Base-by-base conservation (phyloP, 1,139 yeast species). In the Zygosaccharomyces pseudobailii region DNA sequence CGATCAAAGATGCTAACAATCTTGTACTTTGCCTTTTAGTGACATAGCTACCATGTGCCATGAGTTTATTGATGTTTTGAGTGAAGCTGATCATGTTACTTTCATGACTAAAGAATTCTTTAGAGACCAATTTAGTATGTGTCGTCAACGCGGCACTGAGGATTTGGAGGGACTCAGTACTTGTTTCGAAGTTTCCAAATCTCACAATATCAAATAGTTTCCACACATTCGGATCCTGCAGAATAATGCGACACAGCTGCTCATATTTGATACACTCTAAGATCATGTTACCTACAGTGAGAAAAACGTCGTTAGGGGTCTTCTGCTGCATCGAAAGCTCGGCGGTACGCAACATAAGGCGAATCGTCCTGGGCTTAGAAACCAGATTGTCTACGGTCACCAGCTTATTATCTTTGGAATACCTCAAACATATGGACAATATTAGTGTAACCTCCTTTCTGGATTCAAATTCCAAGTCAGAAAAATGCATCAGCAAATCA, bases 21-120 rank as follows among this genome's bases (percentile, higher is more conserved):
- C 90, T 84, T 24, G 89, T 81, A 41, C 95, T 83, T 67, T 92
- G 98, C 52, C 98, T 78, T 63, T 89, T 88, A 4, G 95, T 88
- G 33, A 92, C 97, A 65, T 92, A 92, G 65, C 87, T 89, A 21
- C 79, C 79, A 43, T 88, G 84, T 42, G 80, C 78, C 56, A 92
- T 82, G 51, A 90, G 70, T 51, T 73, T 73, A 64, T 87, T 88
- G 56, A 88, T 83, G 53, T 72, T 71, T 35, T 67, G 63, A 32
- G 82, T 82, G 66, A 92, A 87, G 30, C 62, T 61, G 2, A 72
- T 76, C 49, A 80, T 73, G 58, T 82, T 79, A 7, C 63, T 67
- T 30, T 68, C 68, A 42, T 61, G 74, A 62, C 66, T 62, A 57
- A 89, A 75, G 59, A 88, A 90, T 44, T 82, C 88, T 4, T 58